Percentiles rank a stretch among this genome's conserved stretches.
phyloP scores from a whole-genome alignment of 371 early-diverging fungal genomes.

The Fennellomyces sp. region DNA sequence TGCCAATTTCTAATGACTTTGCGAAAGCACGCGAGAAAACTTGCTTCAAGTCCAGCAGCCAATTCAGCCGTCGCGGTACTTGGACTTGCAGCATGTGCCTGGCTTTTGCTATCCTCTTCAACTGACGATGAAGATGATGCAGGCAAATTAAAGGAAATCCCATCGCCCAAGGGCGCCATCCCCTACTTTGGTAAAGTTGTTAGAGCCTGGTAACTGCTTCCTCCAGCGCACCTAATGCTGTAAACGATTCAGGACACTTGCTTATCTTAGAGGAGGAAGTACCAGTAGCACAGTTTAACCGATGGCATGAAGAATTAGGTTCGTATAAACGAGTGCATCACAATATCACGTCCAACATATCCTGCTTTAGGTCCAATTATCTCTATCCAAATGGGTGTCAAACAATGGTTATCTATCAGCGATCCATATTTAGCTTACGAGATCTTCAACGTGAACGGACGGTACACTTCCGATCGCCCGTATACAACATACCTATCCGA shows the following conservation, averaged over 20 bases:
- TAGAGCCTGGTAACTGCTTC: too few relatives aligned
- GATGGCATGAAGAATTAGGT: neutral
- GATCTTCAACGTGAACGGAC: neutral
- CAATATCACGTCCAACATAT: neutral
- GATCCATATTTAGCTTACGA: slow-evolving; percentile 24
- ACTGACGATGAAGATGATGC: neutral
- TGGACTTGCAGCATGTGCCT: neutral
- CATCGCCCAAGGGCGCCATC: slow-evolving; percentile 2
- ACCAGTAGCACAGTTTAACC: neutral
- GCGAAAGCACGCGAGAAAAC: too few relatives aligned
- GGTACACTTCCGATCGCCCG: neutral
- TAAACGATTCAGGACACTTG: neutral
- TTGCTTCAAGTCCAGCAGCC: neutral
- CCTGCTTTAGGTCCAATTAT: slow-evolving; percentile 9
- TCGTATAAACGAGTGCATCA: neutral
- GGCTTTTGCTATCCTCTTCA: neutral
- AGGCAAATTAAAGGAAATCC: neutral
- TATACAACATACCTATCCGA: neutral
- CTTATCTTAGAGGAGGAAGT: neutral
- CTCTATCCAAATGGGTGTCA: slow-evolving; percentile 20
- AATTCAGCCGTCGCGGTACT: neutral
- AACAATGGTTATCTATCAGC: slow-evolving; percentile 16
- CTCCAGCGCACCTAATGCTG: too few relatives aligned
- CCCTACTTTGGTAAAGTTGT: slow-evolving; percentile 12
- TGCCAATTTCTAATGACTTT: too few relatives aligned